Percentiles rank a stretch among this genome's conserved stretches.
phyloP scores from a whole-genome alignment of 305 asterid species.

The Solanum hybrid region DNA sequence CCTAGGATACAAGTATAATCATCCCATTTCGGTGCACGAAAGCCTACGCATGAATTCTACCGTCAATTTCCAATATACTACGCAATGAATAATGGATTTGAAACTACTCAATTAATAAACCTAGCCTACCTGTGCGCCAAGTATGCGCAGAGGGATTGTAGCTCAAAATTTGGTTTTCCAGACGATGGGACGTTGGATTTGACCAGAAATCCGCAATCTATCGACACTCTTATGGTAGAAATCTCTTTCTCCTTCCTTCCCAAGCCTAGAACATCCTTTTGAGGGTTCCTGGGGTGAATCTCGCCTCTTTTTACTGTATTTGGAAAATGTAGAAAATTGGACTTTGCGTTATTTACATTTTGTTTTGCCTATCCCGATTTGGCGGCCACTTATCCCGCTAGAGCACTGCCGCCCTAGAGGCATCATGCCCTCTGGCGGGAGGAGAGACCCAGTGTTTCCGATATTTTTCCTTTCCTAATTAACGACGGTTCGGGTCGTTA shows the following conservation, averaged over 20 bases:
- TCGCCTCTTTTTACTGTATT: neutral
- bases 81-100: neutral
- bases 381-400: neutral
- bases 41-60: neutral
- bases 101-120: neutral
- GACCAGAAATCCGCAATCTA: neutral
- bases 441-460: neutral
- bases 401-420: neutral
- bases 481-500: neutral
- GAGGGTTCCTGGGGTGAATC: neutral
- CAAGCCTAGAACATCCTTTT: neutral
- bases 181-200: neutral
- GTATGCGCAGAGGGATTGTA: neutral
- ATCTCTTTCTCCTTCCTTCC: neutral
- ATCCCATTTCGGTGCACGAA: neutral
- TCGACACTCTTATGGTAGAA: neutral
- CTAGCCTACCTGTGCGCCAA: neutral
- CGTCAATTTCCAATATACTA: neutral
- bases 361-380: neutral
- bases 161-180: neutral
- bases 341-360: neutral
- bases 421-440: neutral
- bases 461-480: too few species aligned
- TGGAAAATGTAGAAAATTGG: neutral
- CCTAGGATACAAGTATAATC: neutral